A percentile compares a stretch with the other conserved stretches of the same genome.
These are phyloP conservation scores for Alternaria triticina DNA, from an alignment of 2,329 filamentous ascomycete genomes.

Conservation along the genomic window DNA sequence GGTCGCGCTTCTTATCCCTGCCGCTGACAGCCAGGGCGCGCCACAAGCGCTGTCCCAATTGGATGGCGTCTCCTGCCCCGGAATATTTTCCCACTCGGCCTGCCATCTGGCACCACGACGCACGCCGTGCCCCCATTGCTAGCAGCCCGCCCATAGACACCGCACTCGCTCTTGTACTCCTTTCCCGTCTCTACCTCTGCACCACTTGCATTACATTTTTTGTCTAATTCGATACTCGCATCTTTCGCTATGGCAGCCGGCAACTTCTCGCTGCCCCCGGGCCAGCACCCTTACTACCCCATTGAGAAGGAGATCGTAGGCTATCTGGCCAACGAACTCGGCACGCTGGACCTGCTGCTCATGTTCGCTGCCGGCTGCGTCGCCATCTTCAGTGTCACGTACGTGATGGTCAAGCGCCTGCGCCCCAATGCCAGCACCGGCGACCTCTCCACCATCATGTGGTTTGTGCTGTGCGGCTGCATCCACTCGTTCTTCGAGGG, in stretches of 20 bases:
- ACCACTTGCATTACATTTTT: background rate
- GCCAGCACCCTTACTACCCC: constrained; percentile 73
- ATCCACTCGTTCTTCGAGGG: constrained; percentile 86
- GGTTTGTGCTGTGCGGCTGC: constrained; percentile 77
- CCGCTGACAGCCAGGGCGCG: background rate
- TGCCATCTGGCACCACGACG: constrained; percentile 6
- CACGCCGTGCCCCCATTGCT: constrained; percentile 11
- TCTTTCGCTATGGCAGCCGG: constrained; percentile 15
- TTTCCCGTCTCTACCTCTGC: background rate
- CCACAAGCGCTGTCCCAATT: background rate
- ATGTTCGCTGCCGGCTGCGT: constrained; percentile 65
- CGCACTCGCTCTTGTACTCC: background rate
- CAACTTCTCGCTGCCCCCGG: constrained; percentile 21
- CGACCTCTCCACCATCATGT: constrained; percentile 69
- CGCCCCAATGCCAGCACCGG: constrained; percentile 59
- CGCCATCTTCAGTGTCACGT: constrained; percentile 64
- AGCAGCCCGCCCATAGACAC: constrained; percentile 1
- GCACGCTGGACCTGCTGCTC: constrained; percentile 64
- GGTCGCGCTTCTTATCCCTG: constrained; percentile 4
- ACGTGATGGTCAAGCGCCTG: constrained; percentile 58
- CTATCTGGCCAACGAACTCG: constrained; percentile 71
- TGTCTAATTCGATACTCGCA: background rate
- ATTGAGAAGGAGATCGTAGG: constrained; percentile 65
- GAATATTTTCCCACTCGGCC: constrained; percentile 9
- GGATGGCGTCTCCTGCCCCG: constrained; percentile 5